A percentile compares a stretch with the other conserved stretches of the same genome.
Conservation (phyloP, 2,329 filamentous ascomycete species). For the Penicillium nordicum region DNA sequence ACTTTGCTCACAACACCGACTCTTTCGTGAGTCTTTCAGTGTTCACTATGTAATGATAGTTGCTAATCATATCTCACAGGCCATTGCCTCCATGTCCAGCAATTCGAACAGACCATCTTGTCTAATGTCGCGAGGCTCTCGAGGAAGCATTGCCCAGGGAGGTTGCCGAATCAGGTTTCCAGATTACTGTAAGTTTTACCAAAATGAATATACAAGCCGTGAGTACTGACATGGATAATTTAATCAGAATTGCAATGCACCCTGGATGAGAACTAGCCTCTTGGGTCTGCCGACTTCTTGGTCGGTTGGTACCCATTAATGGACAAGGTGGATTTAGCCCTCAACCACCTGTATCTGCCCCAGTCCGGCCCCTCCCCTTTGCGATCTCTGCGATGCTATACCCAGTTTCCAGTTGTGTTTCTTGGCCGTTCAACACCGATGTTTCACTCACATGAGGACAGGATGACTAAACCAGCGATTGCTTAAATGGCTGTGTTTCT, state of each 20-base stretch:
- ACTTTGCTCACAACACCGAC: constrained; percentile 96
- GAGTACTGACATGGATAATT: background rate
- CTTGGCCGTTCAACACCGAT: background rate
- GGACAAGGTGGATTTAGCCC: background rate
- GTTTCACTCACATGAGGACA: background rate
- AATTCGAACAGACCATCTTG: constrained; percentile 71
- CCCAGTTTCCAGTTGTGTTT: background rate
- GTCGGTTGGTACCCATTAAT: background rate
- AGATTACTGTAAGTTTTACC: background rate
- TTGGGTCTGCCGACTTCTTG: background rate
- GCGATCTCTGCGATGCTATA: background rate
- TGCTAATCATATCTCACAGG: constrained; percentile 40
- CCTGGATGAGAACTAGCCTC: background rate
- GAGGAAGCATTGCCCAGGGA: constrained; percentile 51
- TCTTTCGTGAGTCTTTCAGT: constrained; percentile 53
- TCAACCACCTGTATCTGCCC: background rate
- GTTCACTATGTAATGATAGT: background rate
- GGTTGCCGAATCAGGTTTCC: constrained; percentile 21
- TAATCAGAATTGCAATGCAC: background rate
- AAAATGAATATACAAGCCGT: background rate
- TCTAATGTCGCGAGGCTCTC: constrained; percentile 76
- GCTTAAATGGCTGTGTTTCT: background rate
- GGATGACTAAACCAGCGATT: constrained; percentile 1
- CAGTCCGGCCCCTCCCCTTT: background rate
- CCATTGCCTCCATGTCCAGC: constrained; percentile 82